Conservation (phyloP, 495 filamentous ascomycete species). For the Astrothelium subdiscretum region DNA sequence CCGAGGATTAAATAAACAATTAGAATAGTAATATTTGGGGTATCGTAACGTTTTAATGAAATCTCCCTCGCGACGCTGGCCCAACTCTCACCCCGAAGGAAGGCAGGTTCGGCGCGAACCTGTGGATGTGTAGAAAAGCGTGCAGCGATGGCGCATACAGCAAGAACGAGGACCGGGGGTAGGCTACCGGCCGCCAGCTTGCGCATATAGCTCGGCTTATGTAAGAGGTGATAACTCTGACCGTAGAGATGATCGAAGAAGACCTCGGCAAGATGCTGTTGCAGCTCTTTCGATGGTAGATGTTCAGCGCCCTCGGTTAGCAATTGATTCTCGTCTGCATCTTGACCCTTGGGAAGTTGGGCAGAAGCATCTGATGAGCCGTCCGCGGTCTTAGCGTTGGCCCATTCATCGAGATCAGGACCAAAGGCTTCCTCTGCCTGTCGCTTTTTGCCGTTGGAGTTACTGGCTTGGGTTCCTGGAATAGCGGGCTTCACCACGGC, state of each 20-base stretch:
- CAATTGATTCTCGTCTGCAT: slow-evolving; percentile 59
- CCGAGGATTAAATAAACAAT: slow-evolving; percentile 80
- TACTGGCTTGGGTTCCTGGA: slow-evolving; percentile 45
- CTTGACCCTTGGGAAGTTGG: slow-evolving; percentile 46
- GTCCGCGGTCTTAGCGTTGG: slow-evolving; percentile 35
- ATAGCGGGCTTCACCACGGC: slow-evolving; percentile 71
- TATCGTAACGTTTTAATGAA: slow-evolving; percentile 74
- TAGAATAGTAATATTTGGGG: slow-evolving; percentile 90
- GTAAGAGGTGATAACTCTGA: slow-evolving; percentile 87
- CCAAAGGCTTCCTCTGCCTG: slow-evolving; percentile 83
- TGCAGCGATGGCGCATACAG: slow-evolving; percentile 85
- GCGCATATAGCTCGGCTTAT: slow-evolving; percentile 94
- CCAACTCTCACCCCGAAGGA: slow-evolving; percentile 85
- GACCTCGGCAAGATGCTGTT: slow-evolving; percentile 87
- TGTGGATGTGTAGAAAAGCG: slow-evolving; percentile 93
- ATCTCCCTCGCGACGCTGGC: slow-evolving; percentile 75
- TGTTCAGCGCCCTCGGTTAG: slow-evolving; percentile 72
- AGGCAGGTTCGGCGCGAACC: slow-evolving; percentile 69
- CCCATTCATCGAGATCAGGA: slow-evolving; percentile 71
- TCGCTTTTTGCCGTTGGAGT: slow-evolving; percentile 56
- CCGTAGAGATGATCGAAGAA: slow-evolving; percentile 97
- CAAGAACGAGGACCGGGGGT: slow-evolving; percentile 79
- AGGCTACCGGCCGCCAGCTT: slow-evolving; percentile 48
- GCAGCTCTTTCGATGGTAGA: slow-evolving; percentile 76
- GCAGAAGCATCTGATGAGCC: slow-evolving; percentile 14